Base-by-base conservation (phyloP, 1,284 basidiomycete genomes). In the Boletus sp. region DNA sequence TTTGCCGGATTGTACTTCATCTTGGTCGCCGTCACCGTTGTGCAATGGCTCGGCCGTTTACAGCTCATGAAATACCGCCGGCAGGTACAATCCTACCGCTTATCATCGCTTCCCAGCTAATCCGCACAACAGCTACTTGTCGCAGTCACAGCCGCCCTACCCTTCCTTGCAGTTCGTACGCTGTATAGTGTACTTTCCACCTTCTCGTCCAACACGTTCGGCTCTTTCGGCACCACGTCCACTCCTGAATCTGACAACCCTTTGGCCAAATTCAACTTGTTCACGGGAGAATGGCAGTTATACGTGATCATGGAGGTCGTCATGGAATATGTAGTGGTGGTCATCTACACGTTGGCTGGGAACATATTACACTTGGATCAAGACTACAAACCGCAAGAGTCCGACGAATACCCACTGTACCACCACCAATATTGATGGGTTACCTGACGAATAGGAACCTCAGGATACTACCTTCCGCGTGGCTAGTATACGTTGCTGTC, bases 81-180 rank as follows among this genome's bases (percentile, higher is more conserved):
- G 61, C 81, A 69, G 67, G 79, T 77, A 25, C 35, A 77, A 53
- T 40, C 17, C 38, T n/a, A 9, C 31, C 16, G 47, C 69, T 60
- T 25, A 46, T 56, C 17, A 10, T 68, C 71, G 27, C 38, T 56
- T 43, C 46, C 21, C 55, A 54, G 53, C 66, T 64, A 38, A 65
- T 53, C 56, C 8, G 40, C 43, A 49, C 23, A 46, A 46, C 30
- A 64, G 64, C 51, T 67, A 7, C 58, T 90, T 52, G 66, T 66
- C 27, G 85, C 83, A 23, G 74, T 88, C 51, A 77, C 82, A 17
- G 40, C 76, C 54, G 83, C 83, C 7, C 72, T 89, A 19, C 86
- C 86, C 17, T 83, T 88, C 72, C 76, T 90, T 44, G 81, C 79
- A 16, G 79, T 83, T 37, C 84, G 88, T 43, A 76, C 83, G 43